Base-by-base conservation (phyloP, 805 yeast genomes). In the Sungouiella blattae region DNA sequence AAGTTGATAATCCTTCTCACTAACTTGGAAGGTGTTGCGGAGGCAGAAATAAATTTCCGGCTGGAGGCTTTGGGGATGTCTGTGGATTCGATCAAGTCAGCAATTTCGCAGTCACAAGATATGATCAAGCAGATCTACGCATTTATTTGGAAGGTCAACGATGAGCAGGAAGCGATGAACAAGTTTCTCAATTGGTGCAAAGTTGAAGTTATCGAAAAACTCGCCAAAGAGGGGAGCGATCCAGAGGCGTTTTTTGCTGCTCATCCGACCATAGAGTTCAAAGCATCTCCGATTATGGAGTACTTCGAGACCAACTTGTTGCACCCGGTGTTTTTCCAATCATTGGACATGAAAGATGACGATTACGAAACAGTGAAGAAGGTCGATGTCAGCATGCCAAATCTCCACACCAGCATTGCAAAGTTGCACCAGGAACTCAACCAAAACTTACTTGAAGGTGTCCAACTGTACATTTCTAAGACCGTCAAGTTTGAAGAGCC, bases 1-100 rank as follows among this genome's bases (percentile, higher is more conserved):
- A 69, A 80, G 36, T 44, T 78, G 21, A 56, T 82, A 2, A 52
- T 78, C 0, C 49, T 73, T 11, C 44, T 78, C 2, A 60, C 60
- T n/a, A 59, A 64, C 4, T 43, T 79, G 11, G 57, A 56, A 24
- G 69, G 78, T 3, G 33, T 66, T 3, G 33, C 47, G 5, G 36
- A 37, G 6, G 27, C 51, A 2, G 46, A 44, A 7, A 32, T 26
- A 3, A 28, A 30, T 16, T 17, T 33, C 18, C 29, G 32, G 17
- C 33, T 28, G 6, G 39, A 35, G 8, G 13, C 35, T 5, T 36
- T 40, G 21, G 51, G 51, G 3, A 40, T 46, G 11, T 24, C 32
- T 1, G 11, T 36, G n/a, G 32, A 30, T 2, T 18, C 27, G 4
- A 33, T 45, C 7, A 12, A 29, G 11, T 16, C 24, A 3, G 37